These are phyloP conservation scores for Botryosphaeria agaves DNA, from an alignment of 2,329 filamentous ascomycete species.

Conservation along the genomic window DNA sequence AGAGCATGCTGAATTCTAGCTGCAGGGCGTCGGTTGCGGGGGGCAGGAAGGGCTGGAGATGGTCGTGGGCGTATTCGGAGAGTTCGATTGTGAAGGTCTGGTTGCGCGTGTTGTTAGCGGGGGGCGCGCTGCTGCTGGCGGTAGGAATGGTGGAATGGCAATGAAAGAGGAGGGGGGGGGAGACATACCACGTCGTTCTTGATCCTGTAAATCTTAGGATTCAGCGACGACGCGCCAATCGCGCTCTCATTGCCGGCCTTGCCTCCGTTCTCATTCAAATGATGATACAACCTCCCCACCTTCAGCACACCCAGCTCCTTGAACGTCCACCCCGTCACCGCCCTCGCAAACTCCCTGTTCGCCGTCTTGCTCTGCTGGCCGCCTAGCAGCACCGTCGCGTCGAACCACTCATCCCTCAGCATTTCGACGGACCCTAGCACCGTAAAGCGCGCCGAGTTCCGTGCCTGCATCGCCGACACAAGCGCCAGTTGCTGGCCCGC, in stretches of 20 bases:
- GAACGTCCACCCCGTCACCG: slow-evolving; percentile 88
- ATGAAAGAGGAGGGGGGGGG: not conserved
- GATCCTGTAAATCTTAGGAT: slow-evolving; percentile 82
- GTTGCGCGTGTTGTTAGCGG: slow-evolving; percentile 10
- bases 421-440: slow-evolving; percentile 76
- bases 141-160: slow-evolving; percentile 6
- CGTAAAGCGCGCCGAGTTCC: slow-evolving; percentile 62
- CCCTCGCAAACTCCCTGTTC: slow-evolving; percentile 74
- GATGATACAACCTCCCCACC: slow-evolving; percentile 70
- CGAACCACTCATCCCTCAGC: slow-evolving; percentile 79
- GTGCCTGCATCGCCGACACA: slow-evolving; percentile 73
- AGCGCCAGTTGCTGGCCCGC: slow-evolving; percentile 70
- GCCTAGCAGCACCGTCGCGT: slow-evolving; percentile 49
- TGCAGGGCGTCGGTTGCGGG: slow-evolving; percentile 60
- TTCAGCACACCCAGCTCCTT: slow-evolving; percentile 81
- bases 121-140: too few relatives aligned
- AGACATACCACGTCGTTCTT: slow-evolving; percentile 87
- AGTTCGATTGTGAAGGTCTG: slow-evolving; percentile 77
- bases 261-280: slow-evolving; percentile 37
- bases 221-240: slow-evolving; percentile 31
- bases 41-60: slow-evolving; percentile 56
- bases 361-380: slow-evolving; percentile 45
- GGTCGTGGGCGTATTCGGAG: slow-evolving; percentile 65
- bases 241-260: slow-evolving; percentile 19
- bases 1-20: slow-evolving; percentile 97